Percentiles rank a stretch among this genome's conserved stretches.
These are phyloP conservation scores for Rhizodiscina lignyota DNA, from an alignment of 495 filamentous ascomycete species.

Conservation along the genomic window DNA sequence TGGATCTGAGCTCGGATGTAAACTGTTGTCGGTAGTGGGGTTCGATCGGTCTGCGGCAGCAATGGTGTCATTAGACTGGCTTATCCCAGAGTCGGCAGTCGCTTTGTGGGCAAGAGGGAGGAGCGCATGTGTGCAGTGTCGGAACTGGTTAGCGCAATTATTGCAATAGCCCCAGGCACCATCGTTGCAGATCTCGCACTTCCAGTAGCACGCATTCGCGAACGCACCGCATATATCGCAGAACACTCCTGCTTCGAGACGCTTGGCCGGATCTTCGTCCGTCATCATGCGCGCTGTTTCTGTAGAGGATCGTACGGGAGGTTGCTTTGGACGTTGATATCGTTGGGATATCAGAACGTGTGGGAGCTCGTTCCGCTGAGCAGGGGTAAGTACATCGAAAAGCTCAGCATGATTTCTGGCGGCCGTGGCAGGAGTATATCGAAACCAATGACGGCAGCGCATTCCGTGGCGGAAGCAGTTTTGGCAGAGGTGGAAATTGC, in stretches of 20 bases:
- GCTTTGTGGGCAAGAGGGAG: constrained; percentile 41
- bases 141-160: constrained; percentile 58
- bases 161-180: constrained; percentile 89
- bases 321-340: constrained; percentile 40
- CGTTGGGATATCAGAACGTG: constrained; percentile 53
- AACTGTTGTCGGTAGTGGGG: constrained; percentile 1
- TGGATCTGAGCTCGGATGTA: constrained; percentile 2
- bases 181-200: constrained; percentile 67
- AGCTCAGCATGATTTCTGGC: no score
- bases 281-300: constrained; percentile 28
- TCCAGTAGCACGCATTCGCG: constrained; percentile 69
- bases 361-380: no score
- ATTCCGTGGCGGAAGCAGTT: constrained; percentile 56
- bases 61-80: constrained; percentile 13
- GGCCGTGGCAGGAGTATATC: constrained; percentile 56
- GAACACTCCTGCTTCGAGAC: constrained; percentile 68
- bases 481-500: constrained; percentile 59
- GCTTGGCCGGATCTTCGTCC: constrained; percentile 42
- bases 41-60: no score
- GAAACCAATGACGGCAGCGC: constrained; percentile 66
- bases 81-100: constrained; percentile 8
- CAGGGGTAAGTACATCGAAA: no score
- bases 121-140: constrained; percentile 60
- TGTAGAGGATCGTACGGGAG: constrained; percentile 10
- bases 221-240: constrained; percentile 56